Base-by-base conservation (phyloP, 2,329 filamentous ascomycete genomes). In the Lasiodiplodia gonubiensis region DNA sequence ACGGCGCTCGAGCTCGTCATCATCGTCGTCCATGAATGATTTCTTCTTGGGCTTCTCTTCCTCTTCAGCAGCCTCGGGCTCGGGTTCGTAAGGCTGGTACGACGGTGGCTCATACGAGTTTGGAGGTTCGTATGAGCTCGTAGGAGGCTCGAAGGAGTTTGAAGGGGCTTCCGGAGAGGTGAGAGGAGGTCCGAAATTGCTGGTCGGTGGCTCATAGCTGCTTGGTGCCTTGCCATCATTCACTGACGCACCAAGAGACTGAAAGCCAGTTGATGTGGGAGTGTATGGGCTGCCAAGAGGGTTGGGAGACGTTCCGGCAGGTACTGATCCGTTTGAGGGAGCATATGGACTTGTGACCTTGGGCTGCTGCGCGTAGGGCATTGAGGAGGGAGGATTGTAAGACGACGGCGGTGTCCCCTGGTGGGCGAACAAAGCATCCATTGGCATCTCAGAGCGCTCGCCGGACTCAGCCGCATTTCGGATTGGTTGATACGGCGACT, bases 1-100 rank as follows among this genome's bases (percentile, higher is more conserved):
- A 39, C 83, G 82, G 48, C 80, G 76, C 7, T 82, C 81, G 37
- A 88, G 82, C 52, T 91, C 85, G 68, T 90, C 89, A 27, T 92
- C 91, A 14, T 93, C 90, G 33, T 94, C 92, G 70, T 94, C 90
- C 86, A 95, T 92, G 73, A 93, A 89, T 25, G 87, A 88, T 77
- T 91, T 93, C 81, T 92, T 92, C 79, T 92, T 90, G 64, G 84
- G 82, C 7, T 86, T 82, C 11, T 83, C 81, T 35, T 85, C 82
- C 11, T 84, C 84, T 16, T 81, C 78, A 21, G 82, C 81, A 1
- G 80, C 76, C 6, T 83, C 82, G 2, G 87, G 83, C 27, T 89
- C 83, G 2, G 82, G 80, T 60, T 82, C 72, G 71, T 84, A 83
- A 2, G 84, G 83, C 67, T 82, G 76, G 71, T 85, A 86, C 8